Base-by-base conservation (phyloP, 208 protist genomes). In the Acanthamoeba lenticulata region DNA sequence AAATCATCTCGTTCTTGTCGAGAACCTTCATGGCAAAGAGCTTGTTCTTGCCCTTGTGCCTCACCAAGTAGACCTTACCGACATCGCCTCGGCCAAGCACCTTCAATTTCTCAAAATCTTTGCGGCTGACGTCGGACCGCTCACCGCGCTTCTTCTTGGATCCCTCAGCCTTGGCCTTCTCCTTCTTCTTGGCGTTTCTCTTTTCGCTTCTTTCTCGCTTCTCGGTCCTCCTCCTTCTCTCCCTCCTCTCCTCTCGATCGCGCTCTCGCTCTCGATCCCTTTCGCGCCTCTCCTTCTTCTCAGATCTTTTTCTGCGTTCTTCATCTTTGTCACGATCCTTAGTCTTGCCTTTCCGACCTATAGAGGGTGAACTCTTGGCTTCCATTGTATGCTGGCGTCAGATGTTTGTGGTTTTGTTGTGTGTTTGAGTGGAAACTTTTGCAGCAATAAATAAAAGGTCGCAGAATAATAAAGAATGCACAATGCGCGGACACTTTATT, bases 31-130 rank as follows among this genome's bases (percentile, higher is more conserved):
- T 98, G 36, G 98, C 98, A 92, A 97, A 99, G n/a, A 96, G 60
- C 88, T 98, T 97, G 32, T 95, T 94, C 13, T 97, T 98, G 90
- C 97, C 97, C 92, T 97, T 98, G 95, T 98, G 98, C 21, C 91
- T 92, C 36, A 99, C 98, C 94, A 99, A 98, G 38, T 99, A 97
- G 32, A 99, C 98, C 57, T 98, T 98, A n/a, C 98, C 98, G 94
- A 99, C 99, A 52, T 98, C 98, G 40, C 98, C 98, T 42, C 97
- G 96, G 29, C 98, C 98, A 29, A 99, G 94, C 9, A 98, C 96
- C 0, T 97, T 98, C 36, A 99, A 90, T 11, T 98, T 95, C 69
- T 98, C 92, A 96, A 99, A 99, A 95, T 99, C 97, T 27, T 96
- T 83, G 36, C 88, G 38, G 38, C 40, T 40, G 24, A 92, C 38